Evolutionary conservation across 2,329 filamentous ascomycete species (phyloP).

Genomic region (Xylariaceae sp.): DNA sequence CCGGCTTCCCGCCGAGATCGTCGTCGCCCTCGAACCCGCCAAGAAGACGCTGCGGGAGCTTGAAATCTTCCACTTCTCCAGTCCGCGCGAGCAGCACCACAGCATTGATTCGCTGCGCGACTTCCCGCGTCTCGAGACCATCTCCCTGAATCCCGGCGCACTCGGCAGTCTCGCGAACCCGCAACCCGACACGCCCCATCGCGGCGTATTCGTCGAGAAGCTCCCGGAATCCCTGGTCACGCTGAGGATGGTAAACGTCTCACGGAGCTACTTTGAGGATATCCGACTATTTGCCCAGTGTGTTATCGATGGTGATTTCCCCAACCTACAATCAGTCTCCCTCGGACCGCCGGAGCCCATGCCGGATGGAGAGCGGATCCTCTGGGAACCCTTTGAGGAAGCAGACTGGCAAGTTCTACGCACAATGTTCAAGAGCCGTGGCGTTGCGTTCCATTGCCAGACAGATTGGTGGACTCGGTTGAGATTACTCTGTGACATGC

Average conservation of each 20-base stretch:
- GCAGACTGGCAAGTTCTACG: constrained; percentile 16
- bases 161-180: neutral
- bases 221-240: constrained; percentile 15
- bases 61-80: constrained; percentile 20
- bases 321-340: constrained; percentile 14
- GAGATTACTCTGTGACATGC: constrained; percentile 19
- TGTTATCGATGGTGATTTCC: constrained; percentile 14
- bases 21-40: constrained; percentile 18
- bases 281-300: constrained; percentile 15
- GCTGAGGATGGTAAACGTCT: constrained; percentile 17
- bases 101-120: constrained; percentile 20
- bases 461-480: constrained; percentile 19
- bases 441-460: constrained; percentile 15
- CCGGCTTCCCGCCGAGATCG: constrained; percentile 18
- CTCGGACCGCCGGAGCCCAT: constrained; percentile 12
- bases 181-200: neutral
- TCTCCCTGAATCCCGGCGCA: constrained; percentile 19
- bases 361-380: constrained; percentile 5
- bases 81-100: constrained; percentile 17
- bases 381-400: constrained; percentile 11
- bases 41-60: constrained; percentile 14
- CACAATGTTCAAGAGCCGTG: constrained; percentile 11
- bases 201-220: constrained; percentile 16
- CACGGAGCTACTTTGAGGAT: constrained; percentile 15
- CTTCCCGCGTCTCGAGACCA: constrained; percentile 15